A percentile compares a stretch with the other conserved stretches of the same genome.
Evolutionary conservation across 371 early-diverging fungal species (phyloP).

Genomic region (Mortierella sp.): DNA sequence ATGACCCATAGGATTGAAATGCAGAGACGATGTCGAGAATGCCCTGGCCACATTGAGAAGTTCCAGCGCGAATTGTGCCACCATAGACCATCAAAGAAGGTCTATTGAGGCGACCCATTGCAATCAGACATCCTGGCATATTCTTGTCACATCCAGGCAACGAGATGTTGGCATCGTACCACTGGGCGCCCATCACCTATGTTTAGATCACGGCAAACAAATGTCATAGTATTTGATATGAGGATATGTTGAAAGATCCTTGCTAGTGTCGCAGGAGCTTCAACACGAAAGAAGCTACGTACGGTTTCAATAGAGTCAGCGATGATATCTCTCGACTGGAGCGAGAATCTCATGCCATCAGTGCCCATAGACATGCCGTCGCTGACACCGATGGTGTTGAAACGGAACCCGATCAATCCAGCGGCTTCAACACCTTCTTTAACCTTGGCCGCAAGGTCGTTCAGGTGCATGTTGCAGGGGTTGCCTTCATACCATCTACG

Average conservation of each 20-base stretch:
- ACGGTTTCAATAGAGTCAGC: constrained; percentile 96
- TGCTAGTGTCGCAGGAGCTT: neutral
- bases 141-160: constrained; percentile 96
- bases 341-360: constrained; percentile 94
- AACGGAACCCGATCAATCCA: constrained; percentile 92
- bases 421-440: constrained; percentile 92
- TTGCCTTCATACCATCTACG: constrained; percentile 96
- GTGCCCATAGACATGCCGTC: constrained; percentile 98
- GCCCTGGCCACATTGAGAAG: constrained; percentile 66
- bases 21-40: constrained; percentile 90
- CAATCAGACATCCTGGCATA: constrained; percentile 96
- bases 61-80: constrained; percentile 83
- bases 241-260: neutral
- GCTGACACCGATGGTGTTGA: constrained; percentile 97
- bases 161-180: constrained; percentile 94
- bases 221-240: neutral
- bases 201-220: neutral
- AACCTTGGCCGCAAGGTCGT: constrained; percentile 86
- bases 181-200: constrained; percentile 83
- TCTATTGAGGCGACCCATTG: constrained; percentile 92
- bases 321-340: constrained; percentile 93
- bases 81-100: constrained; percentile 94
- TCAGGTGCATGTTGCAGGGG: constrained; percentile 99
- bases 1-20: constrained; percentile 92
- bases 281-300: constrained; percentile 16